Evolutionary conservation across 2,329 filamentous ascomycete species (phyloP).

Genomic region (Anthostomella pinea): DNA sequence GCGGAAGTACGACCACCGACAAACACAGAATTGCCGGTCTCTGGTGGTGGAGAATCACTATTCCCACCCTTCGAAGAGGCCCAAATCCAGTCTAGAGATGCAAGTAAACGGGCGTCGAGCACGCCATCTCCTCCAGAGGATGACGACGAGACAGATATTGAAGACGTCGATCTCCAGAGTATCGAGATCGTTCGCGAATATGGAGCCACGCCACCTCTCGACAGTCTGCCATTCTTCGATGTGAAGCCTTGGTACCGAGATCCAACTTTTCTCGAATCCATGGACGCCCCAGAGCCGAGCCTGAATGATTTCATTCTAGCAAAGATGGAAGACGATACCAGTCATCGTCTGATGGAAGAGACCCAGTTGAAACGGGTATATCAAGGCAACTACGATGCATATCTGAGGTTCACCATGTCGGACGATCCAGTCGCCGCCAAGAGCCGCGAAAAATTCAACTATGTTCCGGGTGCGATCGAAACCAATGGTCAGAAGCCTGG

Average conservation of each 20-base stretch:
- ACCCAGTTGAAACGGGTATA: conserved; percentile 41
- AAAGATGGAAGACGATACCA: conserved; percentile 42
- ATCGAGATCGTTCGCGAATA: conserved; percentile 48
- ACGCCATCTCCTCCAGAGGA: conserved; percentile 50
- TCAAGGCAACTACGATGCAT: conserved; percentile 46
- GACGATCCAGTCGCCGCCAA: conserved; percentile 53
- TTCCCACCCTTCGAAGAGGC: conserved; percentile 28
- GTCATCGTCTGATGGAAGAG: conserved; percentile 38
- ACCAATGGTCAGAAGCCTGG: conserved; percentile 33
- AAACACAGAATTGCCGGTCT: conserved; percentile 11
- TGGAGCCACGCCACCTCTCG: conserved; percentile 53
- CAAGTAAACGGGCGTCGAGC: conserved; percentile 34
- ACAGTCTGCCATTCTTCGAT: conserved; percentile 49
- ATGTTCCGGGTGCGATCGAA: conserved; percentile 36
- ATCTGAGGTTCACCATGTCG: conserved; percentile 55
- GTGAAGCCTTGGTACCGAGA: conserved; percentile 49
- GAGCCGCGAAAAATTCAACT: conserved; percentile 53
- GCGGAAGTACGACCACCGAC: conserved; percentile 17
- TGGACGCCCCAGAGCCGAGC: conserved; percentile 36
- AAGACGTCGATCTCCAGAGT: conserved; percentile 50
- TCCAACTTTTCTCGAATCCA: conserved; percentile 40
- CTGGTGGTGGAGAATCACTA: conserved; percentile 17
- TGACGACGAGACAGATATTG: conserved; percentile 54
- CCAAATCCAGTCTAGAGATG: conserved; percentile 22
- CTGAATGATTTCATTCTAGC: conserved; percentile 46